Evolutionary conservation across 192 early-diverging fungal genomes (phyloP), one percentile per base, ranked within the genome.

Genomic region (Coemansia furcata): DNA sequence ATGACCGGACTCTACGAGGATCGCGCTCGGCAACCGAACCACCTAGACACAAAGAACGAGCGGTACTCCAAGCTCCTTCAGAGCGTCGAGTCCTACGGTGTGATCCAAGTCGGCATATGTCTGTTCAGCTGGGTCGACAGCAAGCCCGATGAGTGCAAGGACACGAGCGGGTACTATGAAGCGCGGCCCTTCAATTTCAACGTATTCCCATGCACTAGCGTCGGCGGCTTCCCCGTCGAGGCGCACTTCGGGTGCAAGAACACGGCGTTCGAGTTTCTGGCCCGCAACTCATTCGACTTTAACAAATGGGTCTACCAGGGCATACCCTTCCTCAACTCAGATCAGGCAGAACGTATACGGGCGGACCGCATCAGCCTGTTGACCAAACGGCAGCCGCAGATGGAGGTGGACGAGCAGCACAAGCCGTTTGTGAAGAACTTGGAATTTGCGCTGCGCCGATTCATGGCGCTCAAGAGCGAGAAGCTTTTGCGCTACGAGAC

Each of bases 181-280:
- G 93, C 92, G 0, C 73, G 80, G 38, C 88, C 96, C 6, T 97
- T 92, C 84, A 98, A 95, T 65, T 94, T 95, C 59, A 94, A 91
- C 65, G 86, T 95, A 15, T 97, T 98, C 63, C 93, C 93, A 9
- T 73, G 66, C 33, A 68, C 72, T 19, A 66, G 47, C 15, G 63
- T 72, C 15, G 67, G 69, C 33, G 67, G 62, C 26, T 38, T 66
- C 21, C 69, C 69, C 4, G 59, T 75, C 26, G 73, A 75, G 50
- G 29, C 46, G 0, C 72, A 74, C 40, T 87, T 89, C 72, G 57
- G 69, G 0, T 81, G 71, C 65, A 82, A 88, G 62, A 71, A 80
- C 50, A 76, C 81, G 17, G 83, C 84, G 30, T 70, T 98, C 26
- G 85, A 88, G 49, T 98, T 98, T 69, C 78, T 98, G 35, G 59